These are phyloP conservation scores for Rhynchosporium graminicola DNA, from an alignment of 2,329 filamentous ascomycete genomes.

Conservation along the genomic window DNA sequence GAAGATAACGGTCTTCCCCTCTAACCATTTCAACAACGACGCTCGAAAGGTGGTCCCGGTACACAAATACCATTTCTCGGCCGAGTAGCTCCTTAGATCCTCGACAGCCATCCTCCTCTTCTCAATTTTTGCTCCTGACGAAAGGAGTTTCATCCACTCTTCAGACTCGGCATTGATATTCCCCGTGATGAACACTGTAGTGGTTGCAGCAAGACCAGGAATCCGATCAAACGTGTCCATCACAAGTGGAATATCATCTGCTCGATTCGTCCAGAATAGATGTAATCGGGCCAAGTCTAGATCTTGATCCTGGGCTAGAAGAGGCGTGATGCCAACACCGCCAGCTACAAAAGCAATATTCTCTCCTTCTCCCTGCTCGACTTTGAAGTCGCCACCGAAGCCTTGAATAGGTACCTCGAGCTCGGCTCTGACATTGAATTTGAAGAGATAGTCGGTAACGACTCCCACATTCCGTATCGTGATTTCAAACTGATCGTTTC, in stretches of 20 bases:
- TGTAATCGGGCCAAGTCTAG: slow-evolving; percentile 51
- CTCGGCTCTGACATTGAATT: slow-evolving; percentile 51
- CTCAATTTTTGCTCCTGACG: slow-evolving; percentile 41
- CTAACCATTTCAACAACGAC: slow-evolving; percentile 50
- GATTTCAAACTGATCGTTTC: slow-evolving; percentile 59
- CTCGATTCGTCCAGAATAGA: slow-evolving; percentile 68
- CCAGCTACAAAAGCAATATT: slow-evolving; percentile 66
- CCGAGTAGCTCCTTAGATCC: slow-evolving; percentile 47
- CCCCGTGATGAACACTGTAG: slow-evolving; percentile 67
- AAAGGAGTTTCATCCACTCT: slow-evolving; percentile 37
- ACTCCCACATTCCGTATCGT: slow-evolving; percentile 69
- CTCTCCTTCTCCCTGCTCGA: slow-evolving; percentile 41
- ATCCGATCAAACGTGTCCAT: slow-evolving; percentile 57
- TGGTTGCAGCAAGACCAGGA: slow-evolving; percentile 51
- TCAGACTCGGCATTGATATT: slow-evolving; percentile 33
- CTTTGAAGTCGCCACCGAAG: slow-evolving; percentile 67
- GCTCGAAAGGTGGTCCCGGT: slow-evolving; percentile 53
- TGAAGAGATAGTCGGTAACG: slow-evolving; percentile 66
- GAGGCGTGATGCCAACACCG: slow-evolving; percentile 81
- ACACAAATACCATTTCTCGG: slow-evolving; percentile 59
- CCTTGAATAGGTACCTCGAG: slow-evolving; percentile 70
- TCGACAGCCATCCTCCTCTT: slow-evolving; percentile 48
- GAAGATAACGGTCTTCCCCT: slow-evolving; percentile 48
- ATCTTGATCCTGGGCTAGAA: slow-evolving; percentile 67
- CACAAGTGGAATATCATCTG: slow-evolving; percentile 63